Conservation (phyloP, 2,329 filamentous ascomycete genomes). For the Paraphaeosphaeria minitans region DNA sequence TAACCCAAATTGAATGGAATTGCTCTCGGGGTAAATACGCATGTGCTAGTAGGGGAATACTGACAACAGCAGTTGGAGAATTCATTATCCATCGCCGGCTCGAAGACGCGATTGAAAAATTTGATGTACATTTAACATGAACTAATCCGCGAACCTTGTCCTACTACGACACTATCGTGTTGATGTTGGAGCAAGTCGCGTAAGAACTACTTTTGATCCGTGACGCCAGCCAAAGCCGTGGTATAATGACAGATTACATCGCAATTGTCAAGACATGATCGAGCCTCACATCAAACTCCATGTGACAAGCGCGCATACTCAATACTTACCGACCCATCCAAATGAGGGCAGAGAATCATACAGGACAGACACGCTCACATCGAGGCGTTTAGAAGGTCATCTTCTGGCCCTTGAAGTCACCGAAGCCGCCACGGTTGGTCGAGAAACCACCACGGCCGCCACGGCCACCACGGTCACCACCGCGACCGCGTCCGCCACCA, state of each 20-base stretch:
- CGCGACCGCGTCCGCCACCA: conserved; percentile 53
- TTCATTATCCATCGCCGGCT: not conserved
- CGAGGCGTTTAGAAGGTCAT: conserved; percentile 62
- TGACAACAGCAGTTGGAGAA: too few species aligned
- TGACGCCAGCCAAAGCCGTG: conserved; percentile 7
- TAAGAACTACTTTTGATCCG: conserved; percentile 6
- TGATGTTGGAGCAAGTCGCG: not conserved
- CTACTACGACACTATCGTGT: not conserved
- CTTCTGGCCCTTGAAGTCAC: conserved; percentile 80
- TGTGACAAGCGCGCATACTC: conserved; percentile 2
- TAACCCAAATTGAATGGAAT: too few species aligned
- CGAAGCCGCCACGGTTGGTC: conserved; percentile 56
- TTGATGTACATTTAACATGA: conserved; percentile 1
- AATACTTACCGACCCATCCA: conserved; percentile 6
- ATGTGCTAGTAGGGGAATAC: too few species aligned
- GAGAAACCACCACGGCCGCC: conserved; percentile 50
- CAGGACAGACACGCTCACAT: conserved; percentile 1
- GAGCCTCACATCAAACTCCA: conserved; percentile 2
- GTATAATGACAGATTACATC: conserved; percentile 9
- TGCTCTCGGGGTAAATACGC: too few species aligned
- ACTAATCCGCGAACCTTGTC: not conserved
- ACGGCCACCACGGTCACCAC: conserved; percentile 56
- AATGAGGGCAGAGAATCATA: not conserved
- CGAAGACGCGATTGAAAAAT: not conserved
- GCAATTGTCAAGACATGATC: not conserved